A percentile compares a stretch with the other conserved stretches of the same genome.
Evolutionary conservation across 495 filamentous ascomycete species (phyloP).

Genomic region (Aspergillus steynii): DNA sequence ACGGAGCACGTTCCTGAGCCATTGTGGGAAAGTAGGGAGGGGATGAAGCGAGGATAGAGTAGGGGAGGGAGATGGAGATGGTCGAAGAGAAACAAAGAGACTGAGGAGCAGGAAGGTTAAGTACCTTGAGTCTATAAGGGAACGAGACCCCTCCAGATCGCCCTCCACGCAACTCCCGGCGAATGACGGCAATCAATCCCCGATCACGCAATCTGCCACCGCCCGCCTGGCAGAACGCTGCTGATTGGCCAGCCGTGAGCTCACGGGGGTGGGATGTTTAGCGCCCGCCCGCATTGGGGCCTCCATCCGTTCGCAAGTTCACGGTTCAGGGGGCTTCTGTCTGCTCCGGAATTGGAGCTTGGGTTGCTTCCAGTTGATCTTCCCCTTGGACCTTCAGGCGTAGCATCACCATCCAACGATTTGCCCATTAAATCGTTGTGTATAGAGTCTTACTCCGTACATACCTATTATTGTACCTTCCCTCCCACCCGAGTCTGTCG

Average conservation of each 20-base stretch:
- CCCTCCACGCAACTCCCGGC: not conserved
- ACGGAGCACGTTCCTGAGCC: conserved; percentile 53
- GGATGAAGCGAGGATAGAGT: conserved; percentile 7
- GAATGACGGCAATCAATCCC: not conserved
- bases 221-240: conserved; percentile 27
- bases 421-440: not conserved
- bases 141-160: too few species aligned
- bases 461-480: not conserved
- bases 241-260: conserved; percentile 26
- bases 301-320: too few species aligned
- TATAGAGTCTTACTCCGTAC: too few species aligned
- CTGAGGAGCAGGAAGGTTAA: conserved; percentile 18
- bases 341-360: too few species aligned
- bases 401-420: too few species aligned
- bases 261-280: conserved; percentile 32
- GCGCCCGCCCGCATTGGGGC: conserved; percentile 10
- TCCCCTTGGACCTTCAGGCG: too few species aligned
- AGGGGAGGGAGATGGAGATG: conserved; percentile 7
- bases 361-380: too few species aligned
- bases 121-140: conserved; percentile 9
- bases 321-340: too few species aligned
- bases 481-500: conserved; percentile 22
- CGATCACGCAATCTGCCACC: conserved; percentile 46
- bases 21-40: conserved; percentile 39
- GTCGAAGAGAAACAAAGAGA: not conserved